Conservation (phyloP, 768 basidiomycete species). For the Kwoniella shandongensis region DNA sequence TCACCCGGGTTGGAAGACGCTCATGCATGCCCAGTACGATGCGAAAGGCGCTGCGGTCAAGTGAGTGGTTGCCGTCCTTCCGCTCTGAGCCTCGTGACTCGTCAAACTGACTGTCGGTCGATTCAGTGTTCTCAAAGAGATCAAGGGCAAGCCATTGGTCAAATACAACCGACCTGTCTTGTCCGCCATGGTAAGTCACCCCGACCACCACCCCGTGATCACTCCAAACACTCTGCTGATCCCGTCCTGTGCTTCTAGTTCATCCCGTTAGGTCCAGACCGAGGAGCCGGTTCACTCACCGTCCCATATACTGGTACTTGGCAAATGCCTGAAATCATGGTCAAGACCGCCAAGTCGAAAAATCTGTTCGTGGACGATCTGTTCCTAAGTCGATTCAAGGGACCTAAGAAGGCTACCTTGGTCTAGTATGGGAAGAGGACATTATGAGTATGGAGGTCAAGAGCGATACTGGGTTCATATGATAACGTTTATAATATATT, state of each 20-base stretch:
- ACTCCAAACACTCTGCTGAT: not conserved
- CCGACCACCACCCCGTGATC: no score
- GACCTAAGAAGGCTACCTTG: slow-evolving; percentile 14
- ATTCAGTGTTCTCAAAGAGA: slow-evolving; percentile 19
- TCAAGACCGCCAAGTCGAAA: slow-evolving; percentile 81
- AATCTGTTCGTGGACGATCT: slow-evolving; percentile 78
- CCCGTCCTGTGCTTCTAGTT: slow-evolving; percentile 2
- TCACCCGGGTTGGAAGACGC: slow-evolving; percentile 34
- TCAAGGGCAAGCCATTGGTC: slow-evolving; percentile 16
- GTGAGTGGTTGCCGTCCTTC: slow-evolving; percentile 24
- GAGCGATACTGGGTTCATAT: not conserved
- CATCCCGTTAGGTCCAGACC: slow-evolving; percentile 24
- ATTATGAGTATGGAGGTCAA: no score
- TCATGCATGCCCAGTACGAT: slow-evolving; percentile 26
- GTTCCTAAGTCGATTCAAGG: slow-evolving; percentile 68
- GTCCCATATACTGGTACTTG: slow-evolving; percentile 76
- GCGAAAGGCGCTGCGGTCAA: slow-evolving; percentile 23
- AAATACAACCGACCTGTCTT: slow-evolving; percentile 61
- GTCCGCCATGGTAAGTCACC: slow-evolving; percentile 72
- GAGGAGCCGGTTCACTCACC: slow-evolving; percentile 22
- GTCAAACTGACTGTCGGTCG: no score
- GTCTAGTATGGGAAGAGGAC: not conserved
- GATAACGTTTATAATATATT: not conserved
- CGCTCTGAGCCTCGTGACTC: no score
- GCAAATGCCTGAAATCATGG: slow-evolving; percentile 87